Conservation (phyloP, 495 filamentous ascomycete species). For the Aspergillus coremiiformis region DNA sequence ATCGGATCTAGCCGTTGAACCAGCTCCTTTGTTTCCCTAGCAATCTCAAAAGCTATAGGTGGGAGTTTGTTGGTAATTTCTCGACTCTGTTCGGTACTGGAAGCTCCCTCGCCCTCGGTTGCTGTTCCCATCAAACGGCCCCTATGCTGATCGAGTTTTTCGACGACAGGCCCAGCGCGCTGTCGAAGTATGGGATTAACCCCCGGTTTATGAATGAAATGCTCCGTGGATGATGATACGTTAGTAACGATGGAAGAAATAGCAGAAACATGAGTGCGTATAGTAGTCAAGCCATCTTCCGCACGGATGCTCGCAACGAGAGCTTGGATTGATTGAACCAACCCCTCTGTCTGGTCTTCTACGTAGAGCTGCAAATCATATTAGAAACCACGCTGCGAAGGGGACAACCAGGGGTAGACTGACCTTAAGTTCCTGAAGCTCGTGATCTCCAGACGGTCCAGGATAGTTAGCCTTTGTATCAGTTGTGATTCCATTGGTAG, state of each 20-base stretch:
- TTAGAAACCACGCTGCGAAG: background rate
- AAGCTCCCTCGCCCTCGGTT: slow-evolving; percentile 52
- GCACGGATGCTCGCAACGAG: slow-evolving; percentile 73
- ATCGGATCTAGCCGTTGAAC: slow-evolving; percentile 39
- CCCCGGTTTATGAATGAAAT: slow-evolving; percentile 42
- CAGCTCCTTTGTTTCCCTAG: slow-evolving; percentile 72
- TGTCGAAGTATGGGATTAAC: slow-evolving; percentile 41
- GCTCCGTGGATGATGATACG: slow-evolving; percentile 59
- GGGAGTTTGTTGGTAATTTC: slow-evolving; percentile 65
- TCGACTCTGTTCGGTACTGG: slow-evolving; percentile 46
- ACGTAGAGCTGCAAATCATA: slow-evolving; percentile 56
- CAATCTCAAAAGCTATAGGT: slow-evolving; percentile 82
- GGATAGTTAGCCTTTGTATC: slow-evolving; percentile 31
- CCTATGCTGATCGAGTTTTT: slow-evolving; percentile 55
- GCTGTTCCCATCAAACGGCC: slow-evolving; percentile 59
- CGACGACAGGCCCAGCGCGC: slow-evolving; percentile 53
- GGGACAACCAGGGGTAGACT: slow-evolving; percentile 5
- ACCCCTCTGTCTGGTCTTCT: slow-evolving; percentile 72
- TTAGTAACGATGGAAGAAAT: slow-evolving; percentile 65
- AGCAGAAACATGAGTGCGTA: slow-evolving; percentile 61
- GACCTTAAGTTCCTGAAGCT: slow-evolving; percentile 69
- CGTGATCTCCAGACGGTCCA: slow-evolving; percentile 40
- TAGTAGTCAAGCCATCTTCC: slow-evolving; percentile 55
- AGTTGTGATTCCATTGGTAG: slow-evolving; percentile 22
- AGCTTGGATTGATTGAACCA: slow-evolving; percentile 75